Evolutionary conservation across 1,139 yeast genomes (phyloP).

Genomic region (Candida tetrigidarum): DNA sequence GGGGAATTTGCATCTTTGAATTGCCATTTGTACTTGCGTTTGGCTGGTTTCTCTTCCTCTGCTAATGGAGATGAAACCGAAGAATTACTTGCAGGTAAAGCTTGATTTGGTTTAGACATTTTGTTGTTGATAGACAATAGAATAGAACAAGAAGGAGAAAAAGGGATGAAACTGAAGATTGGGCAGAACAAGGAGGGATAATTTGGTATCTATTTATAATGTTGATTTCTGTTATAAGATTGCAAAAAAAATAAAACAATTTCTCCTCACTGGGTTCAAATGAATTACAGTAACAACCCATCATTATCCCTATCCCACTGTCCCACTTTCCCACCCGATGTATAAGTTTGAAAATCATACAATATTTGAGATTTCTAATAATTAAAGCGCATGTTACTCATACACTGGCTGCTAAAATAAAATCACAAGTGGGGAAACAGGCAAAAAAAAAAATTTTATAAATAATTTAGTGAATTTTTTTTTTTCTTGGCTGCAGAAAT

Average conservation of each 20-base stretch:
- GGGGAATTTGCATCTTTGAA: slow-evolving; percentile 42
- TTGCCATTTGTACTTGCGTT: slow-evolving; percentile 15
- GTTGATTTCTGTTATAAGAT: background rate
- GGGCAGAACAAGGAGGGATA: background rate
- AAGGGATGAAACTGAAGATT: background rate
- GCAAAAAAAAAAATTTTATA: too few species aligned
- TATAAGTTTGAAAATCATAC: too few species aligned
- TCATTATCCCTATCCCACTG: too few species aligned
- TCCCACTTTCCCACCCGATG: too few species aligned
- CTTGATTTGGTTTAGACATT: background rate
- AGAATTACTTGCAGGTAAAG: background rate
- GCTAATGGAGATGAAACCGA: slow-evolving; percentile 1
- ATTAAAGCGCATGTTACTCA: too few species aligned
- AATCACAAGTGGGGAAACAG: too few species aligned
- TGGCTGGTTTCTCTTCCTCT: background rate
- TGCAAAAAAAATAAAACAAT: too few species aligned
- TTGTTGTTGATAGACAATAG: background rate
- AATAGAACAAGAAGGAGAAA: background rate
- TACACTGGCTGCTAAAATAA: too few species aligned
- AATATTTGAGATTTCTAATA: too few species aligned
- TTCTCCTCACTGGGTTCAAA: background rate
- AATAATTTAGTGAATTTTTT: too few species aligned
- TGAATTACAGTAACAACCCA: too few species aligned
- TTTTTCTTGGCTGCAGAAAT: too few species aligned
- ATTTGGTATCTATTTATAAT: slow-evolving; percentile 1